These are phyloP conservation scores for Paramecium sexaurelia DNA, from an alignment of 73 alveolate species.

Conservation along the genomic window DNA sequence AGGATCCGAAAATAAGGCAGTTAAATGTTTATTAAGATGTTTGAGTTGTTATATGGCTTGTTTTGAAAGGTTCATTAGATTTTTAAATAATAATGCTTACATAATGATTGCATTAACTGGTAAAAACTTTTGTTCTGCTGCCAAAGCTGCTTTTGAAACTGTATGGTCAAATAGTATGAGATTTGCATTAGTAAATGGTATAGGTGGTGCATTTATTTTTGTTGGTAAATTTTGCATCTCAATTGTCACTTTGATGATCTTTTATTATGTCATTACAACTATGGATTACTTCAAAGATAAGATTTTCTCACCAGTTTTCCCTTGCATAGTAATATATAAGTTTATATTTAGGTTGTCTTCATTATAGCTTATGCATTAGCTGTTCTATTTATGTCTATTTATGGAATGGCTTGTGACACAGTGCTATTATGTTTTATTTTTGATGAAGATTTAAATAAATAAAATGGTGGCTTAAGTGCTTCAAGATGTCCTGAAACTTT, in stretches of 20 bases:
- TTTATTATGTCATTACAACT: conserved; percentile 84
- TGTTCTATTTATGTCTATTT: conserved; percentile 82
- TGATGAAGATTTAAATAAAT: conserved; percentile 85
- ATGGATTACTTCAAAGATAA: conserved; percentile 74
- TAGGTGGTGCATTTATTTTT: conserved; percentile 92
- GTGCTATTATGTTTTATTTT: conserved; percentile 82
- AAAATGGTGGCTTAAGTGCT: conserved; percentile 58
- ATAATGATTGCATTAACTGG: conserved; percentile 94
- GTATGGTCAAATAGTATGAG: conserved; percentile 95
- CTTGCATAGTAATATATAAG: conserved; percentile 67
- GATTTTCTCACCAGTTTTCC: conserved; percentile 81
- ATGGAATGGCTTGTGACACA: conserved; percentile 92
- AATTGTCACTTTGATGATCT: conserved; percentile 81
- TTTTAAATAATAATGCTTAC: conserved; percentile 94
- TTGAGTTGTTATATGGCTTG: conserved; percentile 90
- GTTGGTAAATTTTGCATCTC: conserved; percentile 91
- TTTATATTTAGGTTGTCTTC: conserved; percentile 73
- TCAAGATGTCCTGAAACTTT: conserved; percentile 65
- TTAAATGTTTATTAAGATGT: conserved; percentile 86
- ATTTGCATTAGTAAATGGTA: conserved; percentile 87
- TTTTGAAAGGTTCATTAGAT: conserved; percentile 93
- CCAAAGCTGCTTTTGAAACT: conserved; percentile 95
- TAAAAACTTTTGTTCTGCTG: conserved; percentile 94
- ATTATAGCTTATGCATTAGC: conserved; percentile 80
- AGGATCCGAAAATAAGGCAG: conserved; percentile 79